Evolutionary conservation across 176 grass and related monocot genomes (phyloP).

Genomic region (Aegilops tauschii): DNA sequence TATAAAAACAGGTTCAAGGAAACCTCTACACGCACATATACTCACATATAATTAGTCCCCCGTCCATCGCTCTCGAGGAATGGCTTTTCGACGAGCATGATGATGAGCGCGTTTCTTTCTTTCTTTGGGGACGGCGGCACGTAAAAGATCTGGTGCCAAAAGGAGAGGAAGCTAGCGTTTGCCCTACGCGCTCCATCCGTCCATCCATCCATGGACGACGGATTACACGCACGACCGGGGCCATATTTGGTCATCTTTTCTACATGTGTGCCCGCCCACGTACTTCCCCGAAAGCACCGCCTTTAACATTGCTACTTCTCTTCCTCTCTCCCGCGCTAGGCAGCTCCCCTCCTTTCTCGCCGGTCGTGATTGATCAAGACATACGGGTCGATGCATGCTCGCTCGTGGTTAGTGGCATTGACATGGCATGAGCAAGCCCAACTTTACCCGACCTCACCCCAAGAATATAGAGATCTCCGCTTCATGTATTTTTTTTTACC

Average conservation of each 20-base stretch:
- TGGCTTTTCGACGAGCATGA: conserved; percentile 33
- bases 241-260: conserved; percentile 14
- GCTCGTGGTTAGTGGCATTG: background rate
- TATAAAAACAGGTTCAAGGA: too few species aligned
- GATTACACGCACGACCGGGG: background rate
- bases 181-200: conserved; percentile 40
- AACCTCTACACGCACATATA: background rate
- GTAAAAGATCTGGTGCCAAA: conserved; percentile 35
- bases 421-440: background rate
- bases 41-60: background rate
- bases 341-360: background rate
- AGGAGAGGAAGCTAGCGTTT: conserved; percentile 31
- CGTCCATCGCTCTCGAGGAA: background rate
- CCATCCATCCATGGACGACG: background rate
- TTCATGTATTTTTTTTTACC: background rate
- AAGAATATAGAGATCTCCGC: background rate
- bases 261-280: background rate
- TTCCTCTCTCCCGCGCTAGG: background rate
- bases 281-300: background rate
- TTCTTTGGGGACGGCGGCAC: conserved; percentile 31
- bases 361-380: background rate
- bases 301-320: background rate
- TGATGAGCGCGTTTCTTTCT: background rate
- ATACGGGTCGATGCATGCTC: background rate
- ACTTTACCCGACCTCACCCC: background rate